A percentile compares a stretch with the other conserved stretches of the same genome.
phyloP scores from a whole-genome alignment of 2,329 filamentous ascomycete species.

The Penicillium sp. region DNA sequence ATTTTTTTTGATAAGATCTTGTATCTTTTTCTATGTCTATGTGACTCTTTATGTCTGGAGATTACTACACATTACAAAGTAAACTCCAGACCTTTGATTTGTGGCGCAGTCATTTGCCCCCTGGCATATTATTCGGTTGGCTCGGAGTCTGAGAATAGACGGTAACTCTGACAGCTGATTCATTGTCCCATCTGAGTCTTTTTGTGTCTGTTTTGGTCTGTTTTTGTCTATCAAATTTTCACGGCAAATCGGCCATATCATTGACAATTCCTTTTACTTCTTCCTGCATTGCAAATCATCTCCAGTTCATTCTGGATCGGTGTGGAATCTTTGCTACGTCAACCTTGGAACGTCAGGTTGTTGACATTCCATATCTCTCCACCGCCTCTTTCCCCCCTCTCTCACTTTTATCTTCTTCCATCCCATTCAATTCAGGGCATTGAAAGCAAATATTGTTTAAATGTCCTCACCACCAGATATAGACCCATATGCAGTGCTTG shows the following conservation, averaged over 20 bases:
- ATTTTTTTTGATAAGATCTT: not conserved
- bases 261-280: constrained; percentile 1
- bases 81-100: not conserved
- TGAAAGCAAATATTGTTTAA: constrained; percentile 12
- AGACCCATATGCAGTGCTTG: constrained; percentile 79
- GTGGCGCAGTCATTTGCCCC: constrained; percentile 12
- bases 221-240: not conserved
- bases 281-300: constrained; percentile 8
- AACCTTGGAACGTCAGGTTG: constrained; percentile 6
- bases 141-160: not conserved
- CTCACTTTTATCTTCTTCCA: constrained; percentile 7
- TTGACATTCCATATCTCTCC: constrained; percentile 20
- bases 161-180: constrained; percentile 3
- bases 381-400: constrained; percentile 23
- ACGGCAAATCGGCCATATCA: not conserved
- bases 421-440: constrained; percentile 18
- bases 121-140: constrained; percentile 10
- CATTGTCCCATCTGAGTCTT: not conserved
- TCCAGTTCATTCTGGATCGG: constrained; percentile 24
- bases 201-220: no score
- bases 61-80: not conserved
- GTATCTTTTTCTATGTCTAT: not conserved
- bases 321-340: constrained; percentile 20
- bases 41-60: not conserved
- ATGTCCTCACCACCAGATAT: constrained; percentile 40